Conservation (phyloP, 2,329 filamentous ascomycete species). For the Acrocalymma vagum region DNA sequence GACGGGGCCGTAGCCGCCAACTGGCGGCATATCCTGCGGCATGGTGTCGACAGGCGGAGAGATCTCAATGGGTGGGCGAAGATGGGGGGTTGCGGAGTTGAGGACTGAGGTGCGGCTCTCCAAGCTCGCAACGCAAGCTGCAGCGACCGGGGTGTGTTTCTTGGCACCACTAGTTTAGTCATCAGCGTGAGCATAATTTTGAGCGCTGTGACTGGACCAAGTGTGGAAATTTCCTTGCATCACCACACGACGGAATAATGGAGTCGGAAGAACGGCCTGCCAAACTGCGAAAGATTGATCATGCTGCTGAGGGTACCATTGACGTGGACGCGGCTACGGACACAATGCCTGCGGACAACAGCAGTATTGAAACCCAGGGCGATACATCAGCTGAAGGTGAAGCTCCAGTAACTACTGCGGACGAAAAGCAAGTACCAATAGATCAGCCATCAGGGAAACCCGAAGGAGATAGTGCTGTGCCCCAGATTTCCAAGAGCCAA, state of each 20-base stretch:
- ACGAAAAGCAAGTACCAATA: conserved; percentile 17
- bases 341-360: conserved; percentile 11
- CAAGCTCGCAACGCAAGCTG: too few relatives aligned
- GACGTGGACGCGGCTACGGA: conserved; percentile 14
- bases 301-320: conserved; percentile 31
- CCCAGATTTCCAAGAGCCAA: conserved; percentile 80
- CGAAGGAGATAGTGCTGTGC: conserved; percentile 15
- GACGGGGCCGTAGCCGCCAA: conserved; percentile 92
- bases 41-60: conserved; percentile 63
- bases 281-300: conserved; percentile 63
- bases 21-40: conserved; percentile 97
- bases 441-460: conserved; percentile 7
- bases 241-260: conserved; percentile 50
- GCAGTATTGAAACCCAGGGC: background rate
- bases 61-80: conserved; percentile 37
- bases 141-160: conserved; percentile 27
- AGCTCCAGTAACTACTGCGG: conserved; percentile 13
- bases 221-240: conserved; percentile 8
- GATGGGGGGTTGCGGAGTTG: conserved; percentile 39
- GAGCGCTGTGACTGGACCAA: conserved; percentile 30
- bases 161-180: conserved; percentile 39
- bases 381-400: conserved; percentile 17
- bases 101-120: conserved; percentile 22
- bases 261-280: conserved; percentile 63
- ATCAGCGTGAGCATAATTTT: conserved; percentile 39